phyloP scores from a whole-genome alignment of 495 filamentous ascomycete genomes.

The Aspergillus affinis region DNA sequence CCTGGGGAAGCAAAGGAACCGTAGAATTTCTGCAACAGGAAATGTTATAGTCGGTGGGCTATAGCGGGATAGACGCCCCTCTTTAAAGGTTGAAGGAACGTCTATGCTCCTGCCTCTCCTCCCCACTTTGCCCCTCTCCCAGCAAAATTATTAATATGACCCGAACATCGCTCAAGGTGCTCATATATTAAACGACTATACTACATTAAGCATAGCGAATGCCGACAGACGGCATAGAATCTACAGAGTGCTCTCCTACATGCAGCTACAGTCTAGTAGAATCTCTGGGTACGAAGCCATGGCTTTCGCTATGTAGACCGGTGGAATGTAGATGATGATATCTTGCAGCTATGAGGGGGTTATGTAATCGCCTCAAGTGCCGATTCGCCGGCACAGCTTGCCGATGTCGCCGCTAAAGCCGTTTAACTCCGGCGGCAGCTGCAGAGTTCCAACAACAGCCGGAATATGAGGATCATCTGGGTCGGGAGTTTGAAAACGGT shows the following conservation, averaged over 20 bases:
- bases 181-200: background rate
- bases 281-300: background rate
- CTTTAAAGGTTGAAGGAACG: background rate
- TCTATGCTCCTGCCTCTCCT: background rate
- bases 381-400: background rate
- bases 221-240: background rate
- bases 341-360: background rate
- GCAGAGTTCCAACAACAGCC: too few relatives aligned
- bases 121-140: conserved; percentile 6
- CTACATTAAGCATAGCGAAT: background rate
- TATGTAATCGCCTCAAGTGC: background rate
- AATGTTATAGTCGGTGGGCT: background rate
- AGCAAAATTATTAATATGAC: conserved; percentile 5
- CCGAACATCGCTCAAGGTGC: background rate
- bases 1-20: background rate
- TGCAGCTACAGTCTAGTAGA: background rate
- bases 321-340: background rate
- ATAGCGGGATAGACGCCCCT: conserved; percentile 1
- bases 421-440: background rate
- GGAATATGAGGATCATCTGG: too few relatives aligned
- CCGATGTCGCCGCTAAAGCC: background rate
- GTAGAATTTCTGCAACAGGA: background rate
- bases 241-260: background rate
- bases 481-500: too few relatives aligned
- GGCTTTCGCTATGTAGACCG: too few relatives aligned